phyloP scores from a whole-genome alignment of 768 basidiomycete genomes.

The Nevesoporus exiguus region DNA sequence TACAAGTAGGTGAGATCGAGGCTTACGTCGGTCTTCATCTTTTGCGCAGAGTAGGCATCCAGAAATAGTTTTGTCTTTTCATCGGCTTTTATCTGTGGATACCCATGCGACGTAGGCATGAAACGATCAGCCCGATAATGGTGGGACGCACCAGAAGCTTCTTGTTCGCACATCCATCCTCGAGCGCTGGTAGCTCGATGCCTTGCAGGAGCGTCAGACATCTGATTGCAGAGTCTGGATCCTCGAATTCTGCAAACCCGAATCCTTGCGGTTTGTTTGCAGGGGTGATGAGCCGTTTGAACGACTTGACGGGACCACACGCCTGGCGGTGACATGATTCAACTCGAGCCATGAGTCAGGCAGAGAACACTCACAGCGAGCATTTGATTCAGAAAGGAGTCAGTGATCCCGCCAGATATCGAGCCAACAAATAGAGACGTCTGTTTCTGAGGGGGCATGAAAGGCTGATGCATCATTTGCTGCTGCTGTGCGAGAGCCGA shows the following conservation, averaged over 20 bases:
- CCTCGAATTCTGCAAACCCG: slow-evolving; percentile 95
- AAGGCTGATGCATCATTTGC: slow-evolving; percentile 56
- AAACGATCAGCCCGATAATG: neutral
- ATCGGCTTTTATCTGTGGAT: slow-evolving; percentile 82
- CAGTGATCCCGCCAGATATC: slow-evolving; percentile 90
- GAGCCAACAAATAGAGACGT: slow-evolving; percentile 88
- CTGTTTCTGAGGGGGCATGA: slow-evolving; percentile 67
- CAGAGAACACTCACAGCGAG: slow-evolving; percentile 55
- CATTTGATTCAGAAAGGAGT: slow-evolving; percentile 74
- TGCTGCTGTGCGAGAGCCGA: slow-evolving; percentile 88
- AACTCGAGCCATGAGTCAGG: neutral
- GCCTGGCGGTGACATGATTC: slow-evolving; percentile 47
- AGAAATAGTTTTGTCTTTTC: slow-evolving; percentile 89
- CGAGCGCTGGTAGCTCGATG: slow-evolving; percentile 58
- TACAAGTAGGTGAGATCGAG: neutral
- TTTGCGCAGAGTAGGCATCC: slow-evolving; percentile 78
- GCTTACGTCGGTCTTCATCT: slow-evolving; percentile 80
- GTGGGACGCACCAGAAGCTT: slow-evolving; percentile 60
- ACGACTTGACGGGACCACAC: slow-evolving; percentile 84
- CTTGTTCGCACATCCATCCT: slow-evolving; percentile 60
- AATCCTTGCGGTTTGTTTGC: slow-evolving; percentile 95
- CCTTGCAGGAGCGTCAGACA: slow-evolving; percentile 64
- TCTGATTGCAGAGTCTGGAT: slow-evolving; percentile 85
- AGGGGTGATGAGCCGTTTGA: slow-evolving; percentile 91
- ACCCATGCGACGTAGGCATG: slow-evolving; percentile 40